A percentile compares a stretch with the other conserved stretches of the same genome.
These are phyloP conservation scores for Lepidium aucheri DNA, from an alignment of 345 rosid genomes.

Conservation along the genomic window DNA sequence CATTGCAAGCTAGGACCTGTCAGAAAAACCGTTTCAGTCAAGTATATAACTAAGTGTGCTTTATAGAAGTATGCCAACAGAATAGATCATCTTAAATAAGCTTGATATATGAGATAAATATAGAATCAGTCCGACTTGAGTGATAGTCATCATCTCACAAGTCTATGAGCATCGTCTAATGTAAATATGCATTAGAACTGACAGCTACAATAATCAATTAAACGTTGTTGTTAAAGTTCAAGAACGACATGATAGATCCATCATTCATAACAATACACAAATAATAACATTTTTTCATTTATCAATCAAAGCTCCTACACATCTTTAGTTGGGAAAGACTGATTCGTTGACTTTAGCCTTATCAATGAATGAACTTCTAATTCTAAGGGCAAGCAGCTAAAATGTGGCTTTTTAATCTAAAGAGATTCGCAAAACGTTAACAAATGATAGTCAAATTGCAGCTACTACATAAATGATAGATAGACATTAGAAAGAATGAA, in stretches of 20 bases:
- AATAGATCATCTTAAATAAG: neutral
- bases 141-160: neutral
- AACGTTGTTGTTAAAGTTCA: neutral
- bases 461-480: neutral
- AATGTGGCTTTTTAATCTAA: neutral
- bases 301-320: neutral
- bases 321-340: neutral
- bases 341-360: neutral
- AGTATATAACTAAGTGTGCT: neutral
- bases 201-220: neutral
- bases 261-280: neutral
- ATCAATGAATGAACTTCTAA: neutral
- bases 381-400: neutral
- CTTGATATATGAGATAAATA: neutral
- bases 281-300: neutral
- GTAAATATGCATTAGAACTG: neutral
- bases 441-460: neutral
- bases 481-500: neutral
- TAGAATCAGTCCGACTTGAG: neutral
- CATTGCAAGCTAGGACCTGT: constrained; percentile 46
- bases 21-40: neutral
- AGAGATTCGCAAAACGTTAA: neutral
- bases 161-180: neutral
- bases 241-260: neutral
- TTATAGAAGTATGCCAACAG: neutral